phyloP scores from a whole-genome alignment of 1,139 yeast species.

The Nakaseomyces nivariensis region DNA sequence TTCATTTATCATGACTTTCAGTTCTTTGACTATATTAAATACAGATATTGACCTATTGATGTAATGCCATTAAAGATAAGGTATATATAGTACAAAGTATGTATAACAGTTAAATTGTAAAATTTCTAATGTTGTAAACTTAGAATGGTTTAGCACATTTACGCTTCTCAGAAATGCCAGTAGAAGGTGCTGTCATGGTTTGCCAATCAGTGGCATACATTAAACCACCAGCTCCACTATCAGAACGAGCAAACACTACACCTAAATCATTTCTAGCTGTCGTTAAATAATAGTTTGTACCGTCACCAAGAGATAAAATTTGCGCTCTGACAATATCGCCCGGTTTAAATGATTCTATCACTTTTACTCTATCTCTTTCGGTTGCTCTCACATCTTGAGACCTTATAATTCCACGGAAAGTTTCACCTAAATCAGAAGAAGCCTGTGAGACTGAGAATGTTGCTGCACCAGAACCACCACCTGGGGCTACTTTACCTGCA shows the following conservation, averaged over 20 bases:
- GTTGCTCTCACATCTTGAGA: conserved; percentile 85
- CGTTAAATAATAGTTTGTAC: conserved; percentile 75
- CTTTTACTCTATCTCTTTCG: conserved; percentile 78
- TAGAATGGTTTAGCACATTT: conserved; percentile 88
- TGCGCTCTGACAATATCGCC: conserved; percentile 87
- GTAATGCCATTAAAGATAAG: too few relatives aligned
- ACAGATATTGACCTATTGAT: too few relatives aligned
- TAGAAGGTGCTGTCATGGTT: conserved; percentile 73
- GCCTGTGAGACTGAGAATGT: conserved; percentile 38
- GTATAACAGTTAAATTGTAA: too few relatives aligned
- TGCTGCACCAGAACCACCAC: conserved; percentile 52
- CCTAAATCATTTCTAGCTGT: conserved; percentile 92
- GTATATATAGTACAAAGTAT: too few relatives aligned
- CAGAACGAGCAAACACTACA: conserved; percentile 74
- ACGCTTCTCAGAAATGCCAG: conserved; percentile 68
- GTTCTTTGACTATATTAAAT: too few relatives aligned
- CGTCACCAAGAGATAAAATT: conserved; percentile 84
- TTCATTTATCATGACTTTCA: too few relatives aligned
- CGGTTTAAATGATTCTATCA: conserved; percentile 72
- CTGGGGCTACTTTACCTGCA: conserved; percentile 34
- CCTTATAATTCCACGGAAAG: conserved; percentile 80
- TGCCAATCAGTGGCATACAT: conserved; percentile 96
- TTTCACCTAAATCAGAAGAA: conserved; percentile 73
- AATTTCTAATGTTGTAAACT: background rate
- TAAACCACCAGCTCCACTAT: conserved; percentile 61